These are phyloP conservation scores for Zygoascus bituminiphila DNA, from an alignment of 805 yeast species.

Conservation along the genomic window DNA sequence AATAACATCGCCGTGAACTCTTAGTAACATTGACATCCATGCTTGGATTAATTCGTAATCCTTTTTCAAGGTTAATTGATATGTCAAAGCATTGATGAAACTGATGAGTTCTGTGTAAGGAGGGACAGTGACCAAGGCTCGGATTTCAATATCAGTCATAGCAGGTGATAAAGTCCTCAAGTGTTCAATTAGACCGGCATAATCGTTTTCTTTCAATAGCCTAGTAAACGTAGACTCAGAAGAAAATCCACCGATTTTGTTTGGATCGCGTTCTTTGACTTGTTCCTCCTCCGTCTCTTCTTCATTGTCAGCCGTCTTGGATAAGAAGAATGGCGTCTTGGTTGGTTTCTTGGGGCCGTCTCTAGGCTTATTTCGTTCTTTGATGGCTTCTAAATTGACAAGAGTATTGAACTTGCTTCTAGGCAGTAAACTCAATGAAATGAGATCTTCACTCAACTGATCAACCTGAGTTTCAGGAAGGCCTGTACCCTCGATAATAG, in stretches of 20 bases:
- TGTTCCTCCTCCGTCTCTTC: slow-evolving; percentile 26
- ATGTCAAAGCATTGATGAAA: slow-evolving; percentile 60
- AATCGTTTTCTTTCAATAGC: slow-evolving; percentile 52
- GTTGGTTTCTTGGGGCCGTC: slow-evolving; percentile 84
- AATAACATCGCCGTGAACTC: slow-evolving; percentile 77
- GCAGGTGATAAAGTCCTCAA: slow-evolving; percentile 65
- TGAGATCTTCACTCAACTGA: slow-evolving; percentile 53
- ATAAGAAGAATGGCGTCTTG: slow-evolving; percentile 71
- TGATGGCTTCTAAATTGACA: slow-evolving; percentile 74
- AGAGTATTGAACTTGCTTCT: slow-evolving; percentile 72
- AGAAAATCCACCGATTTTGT: slow-evolving; percentile 4
- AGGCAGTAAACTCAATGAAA: slow-evolving; percentile 73
- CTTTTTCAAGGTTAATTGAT: slow-evolving; percentile 46
- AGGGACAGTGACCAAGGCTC: slow-evolving; percentile 56
- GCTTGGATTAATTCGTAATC: slow-evolving; percentile 80
- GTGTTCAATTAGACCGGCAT: slow-evolving; percentile 42
- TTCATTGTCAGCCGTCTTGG: slow-evolving; percentile 46
- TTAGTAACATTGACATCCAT: slow-evolving; percentile 62
- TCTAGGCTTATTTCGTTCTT: slow-evolving; percentile 77
- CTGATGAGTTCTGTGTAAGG: slow-evolving; percentile 59
- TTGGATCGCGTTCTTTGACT: slow-evolving; percentile 8
- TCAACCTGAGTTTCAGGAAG: slow-evolving; percentile 32
- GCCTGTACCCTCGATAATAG: slow-evolving; percentile 25
- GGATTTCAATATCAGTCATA: slow-evolving; percentile 73
- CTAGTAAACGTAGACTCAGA: slow-evolving; percentile 56